Base-by-base conservation (phyloP, 2,329 filamentous ascomycete genomes). In the Paraphoma chrysanthemicola region DNA sequence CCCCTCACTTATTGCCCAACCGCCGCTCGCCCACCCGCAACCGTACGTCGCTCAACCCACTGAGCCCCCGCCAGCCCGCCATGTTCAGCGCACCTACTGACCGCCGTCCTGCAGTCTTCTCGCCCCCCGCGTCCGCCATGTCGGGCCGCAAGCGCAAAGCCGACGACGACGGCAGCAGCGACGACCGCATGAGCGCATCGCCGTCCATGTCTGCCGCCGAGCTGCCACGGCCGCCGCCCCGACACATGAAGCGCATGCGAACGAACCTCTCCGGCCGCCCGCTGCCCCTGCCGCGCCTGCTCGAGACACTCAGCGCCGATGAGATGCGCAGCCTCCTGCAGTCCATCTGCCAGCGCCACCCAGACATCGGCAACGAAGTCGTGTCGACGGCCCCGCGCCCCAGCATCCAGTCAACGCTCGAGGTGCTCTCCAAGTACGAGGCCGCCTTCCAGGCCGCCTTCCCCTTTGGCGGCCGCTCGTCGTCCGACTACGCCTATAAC, bases 401-500 rank as follows among this genome's bases (percentile, higher is more conserved):
- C 0, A 92, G 91, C 36, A 91, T 95, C 51, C 81, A 86, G 41
- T 90, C 92, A 9, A 93, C 92, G 0, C 82, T 98, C 23, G 85
- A 89, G 44, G 91, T 98, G 8, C 82, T 99, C 53, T 83, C 85
- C 63, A 90, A 90, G 59, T 99, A 99, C 76, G 90, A 96, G 73
- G 83, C 88, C 10, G 86, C 86, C 54, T 83, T 99, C 57, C 90
- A 88, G 71, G 86, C 86, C 18, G 88, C 94, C 1, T 92, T 96
- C 67, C 95, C 95, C 0, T 92, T 89, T 59, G 89, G 96, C 68
- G 92, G 92, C 71, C 89, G 93, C 66, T 86, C 90, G 11, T 91
- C 88, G 56, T 92, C 93, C 42, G 94, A 98, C 76, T 98, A 98
- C 79, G 90, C 92, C 48, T 99, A 97, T 77, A 96, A 97, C 74